These are phyloP conservation scores for Schoenoplectus tabernaemontani DNA, from an alignment of 202 grass and related monocot species.

Conservation along the genomic window DNA sequence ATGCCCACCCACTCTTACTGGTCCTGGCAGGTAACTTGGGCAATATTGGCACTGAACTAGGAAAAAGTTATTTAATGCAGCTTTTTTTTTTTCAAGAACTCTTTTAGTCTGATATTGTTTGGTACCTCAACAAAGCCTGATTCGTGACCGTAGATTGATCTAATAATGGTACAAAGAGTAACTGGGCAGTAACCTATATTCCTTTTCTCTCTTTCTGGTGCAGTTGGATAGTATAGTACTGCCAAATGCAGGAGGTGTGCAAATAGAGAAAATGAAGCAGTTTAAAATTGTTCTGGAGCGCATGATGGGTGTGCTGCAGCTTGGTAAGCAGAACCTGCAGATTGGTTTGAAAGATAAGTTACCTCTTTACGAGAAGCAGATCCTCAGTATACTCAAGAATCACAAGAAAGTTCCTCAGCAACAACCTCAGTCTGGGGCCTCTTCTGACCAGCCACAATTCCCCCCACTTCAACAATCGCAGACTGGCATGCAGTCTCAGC, in stretches of 20 bases:
- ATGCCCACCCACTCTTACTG: not conserved
- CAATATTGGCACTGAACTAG: not conserved
- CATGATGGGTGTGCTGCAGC: slow-evolving; percentile 41
- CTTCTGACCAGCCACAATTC: not conserved
- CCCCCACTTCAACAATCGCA: slow-evolving; percentile 29
- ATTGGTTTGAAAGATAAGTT: slow-evolving; percentile 47
- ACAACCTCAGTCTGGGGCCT: not conserved
- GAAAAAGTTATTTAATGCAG: not conserved
- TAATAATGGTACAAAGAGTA: not conserved
- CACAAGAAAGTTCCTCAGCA: slow-evolving; percentile 56
- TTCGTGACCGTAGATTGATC: not conserved
- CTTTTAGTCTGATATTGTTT: not conserved
- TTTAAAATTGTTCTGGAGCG: slow-evolving; percentile 61
- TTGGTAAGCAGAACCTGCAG: slow-evolving; percentile 28
- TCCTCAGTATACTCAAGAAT: slow-evolving; percentile 38
- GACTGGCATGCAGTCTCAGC: slow-evolving; percentile 48
- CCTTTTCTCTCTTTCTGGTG: not conserved
- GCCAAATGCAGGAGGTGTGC: slow-evolving; percentile 31
- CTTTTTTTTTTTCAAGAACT: not conserved
- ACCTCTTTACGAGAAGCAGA: slow-evolving; percentile 55
- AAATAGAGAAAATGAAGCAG: slow-evolving; percentile 63
- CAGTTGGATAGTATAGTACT: slow-evolving; percentile 40
- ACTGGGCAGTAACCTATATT: no score
- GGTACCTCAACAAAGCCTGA: not conserved
- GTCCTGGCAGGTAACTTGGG: not conserved